Base-by-base conservation (phyloP, 805 yeast genomes). In the Ogataea trehalophila region DNA sequence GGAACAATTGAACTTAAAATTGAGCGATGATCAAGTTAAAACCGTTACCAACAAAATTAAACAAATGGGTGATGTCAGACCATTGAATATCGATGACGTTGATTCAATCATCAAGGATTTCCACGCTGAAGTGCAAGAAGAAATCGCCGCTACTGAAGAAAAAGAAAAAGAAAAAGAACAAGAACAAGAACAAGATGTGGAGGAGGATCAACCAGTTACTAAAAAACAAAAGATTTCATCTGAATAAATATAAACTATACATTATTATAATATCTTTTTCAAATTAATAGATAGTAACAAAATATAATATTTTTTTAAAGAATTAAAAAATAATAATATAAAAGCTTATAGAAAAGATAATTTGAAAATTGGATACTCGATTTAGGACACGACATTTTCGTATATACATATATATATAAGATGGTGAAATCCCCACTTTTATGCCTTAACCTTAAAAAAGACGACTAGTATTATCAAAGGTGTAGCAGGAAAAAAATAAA, bases 61-160 rank as follows among this genome's bases (percentile, higher is more conserved):
- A 64, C 61, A 70, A 60, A 71, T 78, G 70, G 83, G 83, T 54
- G 83, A 78, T 59, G 77, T 77, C 42, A 75, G 82, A 68, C 81
- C 76, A 48, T 71, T 78, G 62, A 77, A 74, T 59, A 78, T 78
- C 49, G 83, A 78, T 54, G 83, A 78, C 62, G 83, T 78, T 40
- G 83, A 78, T 62, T 76, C 81, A 16, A 78, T 78, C 48, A 78
- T 78, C 57, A 76, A 76, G 62, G 76, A 75, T 50, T 78, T 64
- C 69, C 81, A 77, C 53, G 68, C 76, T 34, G 77, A 70, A 44
- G 58, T 69, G 37, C 44, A 63, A 18, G 45, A 43, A 41, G 46
- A 46, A 41, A 18, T 23, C 14, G 40, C 9, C 16, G 41, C 41
- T 23, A 3, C 6, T 26, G 37, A 20, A n/a, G 55, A 26, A 11